Evolutionary conservation across 345 rosid species (phyloP).

Genomic region (Hibiscus tridactylites): DNA sequence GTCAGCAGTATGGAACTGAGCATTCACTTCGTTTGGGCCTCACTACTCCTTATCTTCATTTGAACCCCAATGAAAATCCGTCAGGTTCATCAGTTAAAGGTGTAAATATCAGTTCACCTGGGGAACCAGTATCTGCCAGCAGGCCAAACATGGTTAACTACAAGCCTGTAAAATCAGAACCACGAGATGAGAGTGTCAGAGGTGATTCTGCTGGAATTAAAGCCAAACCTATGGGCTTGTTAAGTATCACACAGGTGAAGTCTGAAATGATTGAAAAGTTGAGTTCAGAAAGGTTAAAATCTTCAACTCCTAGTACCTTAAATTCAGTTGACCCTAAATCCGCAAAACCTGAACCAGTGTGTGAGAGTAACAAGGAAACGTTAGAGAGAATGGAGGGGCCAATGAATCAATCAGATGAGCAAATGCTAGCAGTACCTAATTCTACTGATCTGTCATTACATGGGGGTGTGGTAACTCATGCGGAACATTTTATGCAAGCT

Average conservation of each 20-base stretch:
- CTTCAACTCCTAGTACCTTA: constrained; percentile 15
- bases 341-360: constrained; percentile 45
- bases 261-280: constrained; percentile 31
- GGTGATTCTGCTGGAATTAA: constrained; percentile 16
- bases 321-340: constrained; percentile 24
- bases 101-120: background rate
- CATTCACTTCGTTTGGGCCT: background rate
- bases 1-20: background rate
- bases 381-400: constrained; percentile 21
- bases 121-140: constrained; percentile 9
- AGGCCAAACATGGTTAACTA: background rate
- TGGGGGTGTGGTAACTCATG: constrained; percentile 10
- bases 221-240: constrained; percentile 6
- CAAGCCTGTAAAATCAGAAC: constrained; percentile 51
- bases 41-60: background rate
- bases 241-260: constrained; percentile 28
- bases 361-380: constrained; percentile 23
- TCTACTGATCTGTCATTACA: constrained; percentile 12
- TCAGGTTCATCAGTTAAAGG: background rate
- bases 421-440: constrained; percentile 11
- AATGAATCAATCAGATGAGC: constrained; percentile 17
- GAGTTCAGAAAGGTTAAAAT: constrained; percentile 10
- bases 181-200: constrained; percentile 34
- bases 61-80: background rate
- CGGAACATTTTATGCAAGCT: constrained; percentile 6